Evolutionary conservation across 1,139 yeast species (phyloP).

Genomic region (Magnusiomyces magnusii): DNA sequence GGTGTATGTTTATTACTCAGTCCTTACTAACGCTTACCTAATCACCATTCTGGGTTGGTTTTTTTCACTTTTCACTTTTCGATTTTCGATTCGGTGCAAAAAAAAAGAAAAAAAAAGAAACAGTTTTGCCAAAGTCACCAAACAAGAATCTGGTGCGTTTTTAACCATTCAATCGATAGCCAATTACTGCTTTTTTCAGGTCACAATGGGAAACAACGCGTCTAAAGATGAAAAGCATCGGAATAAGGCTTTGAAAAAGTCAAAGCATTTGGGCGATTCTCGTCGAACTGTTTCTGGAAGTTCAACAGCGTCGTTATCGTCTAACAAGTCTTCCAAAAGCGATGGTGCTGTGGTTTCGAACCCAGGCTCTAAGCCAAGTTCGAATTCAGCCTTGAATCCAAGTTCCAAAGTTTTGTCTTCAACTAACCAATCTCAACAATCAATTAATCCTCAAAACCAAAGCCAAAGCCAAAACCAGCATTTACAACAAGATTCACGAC

Average conservation of each 20-base stretch:
- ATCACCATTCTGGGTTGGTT: too few relatives aligned
- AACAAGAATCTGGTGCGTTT: too few relatives aligned
- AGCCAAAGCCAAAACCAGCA: neutral
- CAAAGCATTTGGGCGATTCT: conserved; percentile 27
- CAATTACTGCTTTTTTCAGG: neutral
- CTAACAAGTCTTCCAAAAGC: too few relatives aligned
- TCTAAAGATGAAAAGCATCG: conserved; percentile 22
- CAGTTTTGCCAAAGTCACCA: too few relatives aligned
- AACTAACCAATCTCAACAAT: neutral
- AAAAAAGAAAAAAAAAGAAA: too few relatives aligned
- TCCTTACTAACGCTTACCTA: too few relatives aligned
- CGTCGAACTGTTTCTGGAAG: conserved; percentile 13
- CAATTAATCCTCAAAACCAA: conserved; percentile 17
- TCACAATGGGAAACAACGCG: conserved; percentile 32
- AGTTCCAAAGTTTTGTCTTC: conserved; percentile 5
- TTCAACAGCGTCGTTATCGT: neutral
- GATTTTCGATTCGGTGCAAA: too few relatives aligned
- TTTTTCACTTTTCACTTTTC: neutral
- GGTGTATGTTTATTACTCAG: neutral
- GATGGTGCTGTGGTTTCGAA: too few relatives aligned
- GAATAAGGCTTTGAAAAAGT: conserved; percentile 24
- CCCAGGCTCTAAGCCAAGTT: too few relatives aligned
- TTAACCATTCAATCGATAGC: neutral
- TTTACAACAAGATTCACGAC: conserved; percentile 26
- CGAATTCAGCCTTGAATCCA: too few relatives aligned